Base-by-base conservation (phyloP, 2,329 filamentous ascomycete genomes). In the Penicillium sp. region DNA sequence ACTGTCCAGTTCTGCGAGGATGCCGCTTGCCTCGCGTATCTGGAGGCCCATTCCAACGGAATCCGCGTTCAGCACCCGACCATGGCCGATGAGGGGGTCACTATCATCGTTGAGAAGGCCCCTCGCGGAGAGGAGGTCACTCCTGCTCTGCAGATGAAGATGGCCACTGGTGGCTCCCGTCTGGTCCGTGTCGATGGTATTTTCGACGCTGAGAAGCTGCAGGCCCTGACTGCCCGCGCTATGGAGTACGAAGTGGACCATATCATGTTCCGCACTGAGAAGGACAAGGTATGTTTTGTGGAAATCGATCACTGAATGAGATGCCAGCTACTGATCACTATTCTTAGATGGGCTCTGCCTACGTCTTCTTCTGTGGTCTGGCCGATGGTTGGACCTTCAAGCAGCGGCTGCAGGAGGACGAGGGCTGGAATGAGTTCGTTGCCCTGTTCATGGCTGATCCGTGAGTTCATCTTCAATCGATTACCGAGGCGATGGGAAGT, bases 61-160 rank as follows among this genome's bases (percentile, higher is more conserved):
- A 73, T 80, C 34, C 67, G 64, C 5, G 72, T 77, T 17, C 73
- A 76, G 14, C 68, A 80, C n/a, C 69, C 72, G 1, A 71, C 77
- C 8, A 67, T 75, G 0, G 71, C 82, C 8, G 73, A 78, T n/a
- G 47, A 49, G 28, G 5, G 7, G 2, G 15, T 49, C 8, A 35
- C 10, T 14, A 49, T 49, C 4, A 2, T 12, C 2, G 47, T 35
- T 35, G 31, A 49, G 47, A 35, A 34, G 31, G 47, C 47, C 15
- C 28, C 47, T 8, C 47, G 47, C 11, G 47, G 47, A 11, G 7
- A 35, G 38, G 65, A 75, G 5, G 67, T 78, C 59, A 78, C 78
- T 57, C 77, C 78, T 10, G 69, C 78, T 34, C 69, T 83, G 17
- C 69, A 70, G 5, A 75, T 75, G 39, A 76, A 75, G 39, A 52